Evolutionary conservation across 1,284 basidiomycete species (phyloP), one percentile per base, ranked within the genome.

Genomic region (Sporisorium iseilematis-ciliati): DNA sequence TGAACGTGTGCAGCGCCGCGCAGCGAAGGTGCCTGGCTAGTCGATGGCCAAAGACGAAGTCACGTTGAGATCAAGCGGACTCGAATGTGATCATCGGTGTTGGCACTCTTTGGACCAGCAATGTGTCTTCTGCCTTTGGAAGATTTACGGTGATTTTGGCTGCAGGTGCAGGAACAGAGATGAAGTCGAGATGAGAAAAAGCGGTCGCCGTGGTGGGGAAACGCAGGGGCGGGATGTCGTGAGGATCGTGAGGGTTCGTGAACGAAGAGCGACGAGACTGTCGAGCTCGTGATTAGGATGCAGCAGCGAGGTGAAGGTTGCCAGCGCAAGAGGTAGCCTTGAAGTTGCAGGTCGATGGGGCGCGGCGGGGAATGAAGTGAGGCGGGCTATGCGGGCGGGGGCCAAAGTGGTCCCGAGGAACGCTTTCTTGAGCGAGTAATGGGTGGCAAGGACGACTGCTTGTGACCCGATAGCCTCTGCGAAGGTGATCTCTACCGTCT

Each of bases 201-300:
- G 40, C 26, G 33, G 21, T 40, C 29, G 18, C 18, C 35, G 20
- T 29, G 43, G 48, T 43, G 26, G 20, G 57, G 29, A 49, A 38
- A 26, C 38, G 38, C 11, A 6, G 49, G 20, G n/a, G 43, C 18
- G 21, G 41, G 20, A 26, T 5, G 54, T 65, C 63, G 68, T 71
- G 45, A 65, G 58, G 56, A 53, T 62, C 68, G 68, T 71, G 29
- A 55, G 11, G 54, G 31, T 53, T 61, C 63, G 68, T 71, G 55
- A 46, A 25, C 21, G 18, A 29, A 43, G 53, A 14, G 11, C 23
- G 35, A 25, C 49, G 18, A 23, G 33, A 12, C 0, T 38, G 33
- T 20, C 20, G 33, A 14, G 35, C 23, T 52, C 50, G 21, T n/a
- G 25, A 25, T 5, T 5, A 29, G 46, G 16, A 48, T 48, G 25